phyloP scores from a whole-genome alignment of 2,329 filamentous ascomycete genomes.

The Clathrospora elynae region DNA sequence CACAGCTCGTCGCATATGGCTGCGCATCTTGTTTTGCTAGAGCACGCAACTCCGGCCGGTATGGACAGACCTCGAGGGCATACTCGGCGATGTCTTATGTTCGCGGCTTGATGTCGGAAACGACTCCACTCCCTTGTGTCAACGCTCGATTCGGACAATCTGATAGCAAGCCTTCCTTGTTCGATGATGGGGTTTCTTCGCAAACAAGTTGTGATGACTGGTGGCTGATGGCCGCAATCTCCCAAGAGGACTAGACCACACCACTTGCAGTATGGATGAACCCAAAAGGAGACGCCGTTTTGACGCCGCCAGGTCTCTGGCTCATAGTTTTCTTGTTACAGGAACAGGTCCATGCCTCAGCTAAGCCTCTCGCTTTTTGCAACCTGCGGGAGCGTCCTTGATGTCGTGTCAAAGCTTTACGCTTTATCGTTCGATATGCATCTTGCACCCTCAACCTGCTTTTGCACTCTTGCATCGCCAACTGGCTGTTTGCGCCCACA shows the following conservation, averaged over 20 bases:
- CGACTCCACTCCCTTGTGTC: conserved; percentile 25
- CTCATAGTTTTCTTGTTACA: conserved; percentile 23
- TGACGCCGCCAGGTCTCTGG: conserved; percentile 32
- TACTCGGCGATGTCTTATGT: conserved; percentile 1
- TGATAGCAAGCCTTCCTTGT: conserved; percentile 14
- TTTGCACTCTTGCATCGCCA: conserved; percentile 6
- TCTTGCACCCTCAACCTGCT: conserved; percentile 23
- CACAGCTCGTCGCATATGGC: conserved; percentile 14
- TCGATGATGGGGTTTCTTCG: conserved; percentile 18
- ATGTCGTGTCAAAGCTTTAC: conserved; percentile 27
- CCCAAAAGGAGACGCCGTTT: conserved; percentile 29
- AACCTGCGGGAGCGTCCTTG: conserved; percentile 29
- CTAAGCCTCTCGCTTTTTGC: conserved; percentile 30
- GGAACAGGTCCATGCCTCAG: conserved; percentile 18
- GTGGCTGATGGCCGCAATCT: conserved; percentile 40
- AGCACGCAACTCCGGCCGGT: conserved; percentile 5
- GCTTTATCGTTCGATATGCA: conserved; percentile 32
- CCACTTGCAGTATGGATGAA: conserved; percentile 27
- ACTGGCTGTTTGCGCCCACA: conserved; percentile 20
- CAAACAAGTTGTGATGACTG: conserved; percentile 13
- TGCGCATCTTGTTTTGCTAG: conserved; percentile 15
- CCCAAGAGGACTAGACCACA: conserved; percentile 21
- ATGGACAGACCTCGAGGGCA: conserved; percentile 6
- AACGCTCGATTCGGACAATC: conserved; percentile 19
- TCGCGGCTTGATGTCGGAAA: conserved; percentile 9